These are phyloP conservation scores for Chaetomiaceae sp. DNA, from an alignment of 2,329 filamentous ascomycete genomes.

Conservation along the genomic window DNA sequence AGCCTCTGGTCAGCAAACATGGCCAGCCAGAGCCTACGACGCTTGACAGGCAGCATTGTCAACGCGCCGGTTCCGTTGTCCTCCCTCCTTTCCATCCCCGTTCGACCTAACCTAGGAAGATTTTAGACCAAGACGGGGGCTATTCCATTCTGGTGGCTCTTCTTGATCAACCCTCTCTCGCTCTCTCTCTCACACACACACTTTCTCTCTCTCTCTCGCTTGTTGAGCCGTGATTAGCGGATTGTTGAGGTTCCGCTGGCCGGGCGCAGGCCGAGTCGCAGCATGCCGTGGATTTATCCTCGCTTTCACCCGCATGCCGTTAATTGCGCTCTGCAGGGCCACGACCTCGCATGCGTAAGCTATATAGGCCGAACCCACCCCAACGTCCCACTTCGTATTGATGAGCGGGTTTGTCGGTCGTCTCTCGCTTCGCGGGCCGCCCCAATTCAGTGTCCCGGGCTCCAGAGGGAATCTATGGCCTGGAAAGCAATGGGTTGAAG, in stretches of 20 bases:
- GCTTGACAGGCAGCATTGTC: too few species aligned
- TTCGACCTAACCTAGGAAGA: too few species aligned
- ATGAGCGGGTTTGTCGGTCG: background rate
- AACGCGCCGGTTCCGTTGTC: too few species aligned
- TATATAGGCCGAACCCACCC: constrained; percentile 21
- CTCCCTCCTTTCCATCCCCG: too few species aligned
- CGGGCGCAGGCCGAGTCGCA: background rate
- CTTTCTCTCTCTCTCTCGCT: background rate
- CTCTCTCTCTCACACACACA: too few species aligned
- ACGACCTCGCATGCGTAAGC: constrained; percentile 22
- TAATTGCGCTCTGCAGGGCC: constrained; percentile 20
- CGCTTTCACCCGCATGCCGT: constrained; percentile 24
- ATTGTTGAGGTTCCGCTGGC: constrained; percentile 5
- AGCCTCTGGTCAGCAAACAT: too few species aligned
- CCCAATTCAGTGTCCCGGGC: background rate
- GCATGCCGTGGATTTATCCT: constrained; percentile 25
- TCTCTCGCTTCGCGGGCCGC: background rate
- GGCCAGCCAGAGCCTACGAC: too few species aligned
- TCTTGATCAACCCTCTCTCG: too few species aligned
- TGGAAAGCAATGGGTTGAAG: background rate
- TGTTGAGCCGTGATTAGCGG: background rate
- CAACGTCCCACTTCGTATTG: constrained; percentile 14
- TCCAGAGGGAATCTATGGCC: background rate
- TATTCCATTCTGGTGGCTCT: too few species aligned
- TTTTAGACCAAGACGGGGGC: too few species aligned